Percentiles rank a stretch among this genome's conserved stretches.
These are phyloP conservation scores for Phytopythium oedochilum DNA, from an alignment of 352 stramenopile genomes.

Conservation along the genomic window DNA sequence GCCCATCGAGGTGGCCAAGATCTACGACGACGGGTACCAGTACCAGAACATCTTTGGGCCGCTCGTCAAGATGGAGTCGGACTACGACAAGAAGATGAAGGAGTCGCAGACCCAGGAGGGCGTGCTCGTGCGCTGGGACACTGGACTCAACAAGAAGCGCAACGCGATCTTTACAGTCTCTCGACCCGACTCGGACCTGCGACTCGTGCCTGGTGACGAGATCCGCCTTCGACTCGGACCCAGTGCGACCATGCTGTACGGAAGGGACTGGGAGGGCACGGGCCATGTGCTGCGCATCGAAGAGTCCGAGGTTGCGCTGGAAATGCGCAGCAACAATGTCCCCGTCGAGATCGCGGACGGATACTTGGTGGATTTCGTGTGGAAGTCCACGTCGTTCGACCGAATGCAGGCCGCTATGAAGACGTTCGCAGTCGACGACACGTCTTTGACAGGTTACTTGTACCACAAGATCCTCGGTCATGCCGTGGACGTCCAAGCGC, in stretches of 20 bases:
- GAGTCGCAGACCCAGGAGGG: conserved; percentile 95
- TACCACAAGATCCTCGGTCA: conserved; percentile 99
- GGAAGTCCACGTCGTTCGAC: conserved; percentile 99
- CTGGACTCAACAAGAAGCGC: conserved; percentile 95
- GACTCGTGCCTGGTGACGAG: conserved; percentile 96
- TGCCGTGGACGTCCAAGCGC: conserved; percentile 92
- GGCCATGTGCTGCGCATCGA: conserved; percentile 91
- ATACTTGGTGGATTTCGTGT: conserved; percentile 98
- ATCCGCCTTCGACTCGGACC: conserved; percentile 91
- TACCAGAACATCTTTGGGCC: conserved; percentile 99
- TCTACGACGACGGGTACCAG: conserved; percentile 99
- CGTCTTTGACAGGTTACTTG: conserved; percentile 97
- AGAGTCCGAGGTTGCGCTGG: conserved; percentile 80
- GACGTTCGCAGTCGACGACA: conserved; percentile 98
- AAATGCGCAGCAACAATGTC: conserved; percentile 81
- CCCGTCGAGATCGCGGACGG: conserved; percentile 93
- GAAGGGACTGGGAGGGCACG: conserved; percentile 91
- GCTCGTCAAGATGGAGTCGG: conserved; percentile 99
- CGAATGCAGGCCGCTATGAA: conserved; percentile 99
- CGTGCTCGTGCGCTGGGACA: conserved; percentile 93
- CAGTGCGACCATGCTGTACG: conserved; percentile 75
- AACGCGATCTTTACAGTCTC: conserved; percentile 95
- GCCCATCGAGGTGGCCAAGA: conserved; percentile 76
- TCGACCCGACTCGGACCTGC: conserved; percentile 83
- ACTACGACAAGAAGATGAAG: conserved; percentile 99